Evolutionary conservation across 352 stramenopile genomes (phyloP), one percentile per base, ranked within the genome.

Genomic region (Phytophthora fragariae): DNA sequence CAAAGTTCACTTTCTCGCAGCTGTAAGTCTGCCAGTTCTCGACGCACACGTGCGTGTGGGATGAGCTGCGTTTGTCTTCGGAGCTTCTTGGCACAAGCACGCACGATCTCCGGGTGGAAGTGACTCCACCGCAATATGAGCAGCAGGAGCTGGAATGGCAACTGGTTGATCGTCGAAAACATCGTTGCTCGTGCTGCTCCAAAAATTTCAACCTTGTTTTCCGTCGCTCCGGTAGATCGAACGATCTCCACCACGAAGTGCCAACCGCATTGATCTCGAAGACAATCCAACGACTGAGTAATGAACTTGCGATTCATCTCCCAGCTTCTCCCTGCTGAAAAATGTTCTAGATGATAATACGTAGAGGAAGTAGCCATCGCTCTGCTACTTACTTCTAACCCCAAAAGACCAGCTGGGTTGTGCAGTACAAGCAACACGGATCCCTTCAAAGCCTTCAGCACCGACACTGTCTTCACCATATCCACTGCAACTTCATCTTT

Each of bases 101-200:
- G 61, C 5, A 85, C 39, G 39, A 93, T 62, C 5, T 59, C 24
- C 12, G 86, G 87, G 49, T 93, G 85, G 65, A 88, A 96, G 62
- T 89, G 84, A 35, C 83, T 91, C 87, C 88, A 93, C 6, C 87
- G 83, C 19, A 96, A 55, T 5, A 92, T 56, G 17, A 94, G 79
- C 29, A 91, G 27, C 35, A 93, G 31, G 1, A 94, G 50, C 53
- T 96, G 89, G 70, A 96, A 93, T 24, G 89, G 84, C 15, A 94
- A 57, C 29, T 86, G 82, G 31, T 70, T 72, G 29, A 72, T 76
- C 1, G 73, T 80, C 17, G 73, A 61, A 55, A 88, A 80, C 62
- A 91, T 80, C 5, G 68, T 61, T 0, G 62, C 61, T 41, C 57
- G 53, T 1, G 44, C 62, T 21, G 52, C 44, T 33, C 46, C 62